Conservation (phyloP, 2,329 filamentous ascomycete genomes). For the Trichoderma sp. region DNA sequence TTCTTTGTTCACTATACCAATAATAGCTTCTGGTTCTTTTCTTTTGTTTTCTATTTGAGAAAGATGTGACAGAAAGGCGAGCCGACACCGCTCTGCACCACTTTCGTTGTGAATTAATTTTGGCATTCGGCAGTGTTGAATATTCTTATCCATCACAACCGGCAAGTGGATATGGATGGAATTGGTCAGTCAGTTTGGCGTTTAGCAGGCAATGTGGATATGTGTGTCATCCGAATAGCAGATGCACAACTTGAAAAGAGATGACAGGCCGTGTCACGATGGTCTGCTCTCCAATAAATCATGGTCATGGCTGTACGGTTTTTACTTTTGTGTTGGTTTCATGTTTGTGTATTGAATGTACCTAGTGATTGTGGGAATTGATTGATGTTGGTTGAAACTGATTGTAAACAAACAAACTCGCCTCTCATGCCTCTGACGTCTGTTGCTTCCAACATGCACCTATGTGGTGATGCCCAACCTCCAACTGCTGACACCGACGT, state of each 20-base stretch:
- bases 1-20: conserved; percentile 19
- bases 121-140: conserved; percentile 23
- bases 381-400: background rate
- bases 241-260: conserved; percentile 22
- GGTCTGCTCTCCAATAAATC: conserved; percentile 21
- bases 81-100: conserved; percentile 1
- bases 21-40: conserved; percentile 20
- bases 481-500: background rate
- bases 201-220: conserved; percentile 25
- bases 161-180: conserved; percentile 23
- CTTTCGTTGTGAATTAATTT: conserved; percentile 20
- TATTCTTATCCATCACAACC: conserved; percentile 22
- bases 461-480: background rate
- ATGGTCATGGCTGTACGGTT: conserved; percentile 21
- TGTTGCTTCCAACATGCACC: background rate
- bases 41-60: conserved; percentile 2
- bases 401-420: background rate
- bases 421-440: background rate
- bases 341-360: conserved; percentile 21
- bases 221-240: conserved; percentile 25
- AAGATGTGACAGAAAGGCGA: background rate
- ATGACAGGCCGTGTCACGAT: conserved; percentile 24
- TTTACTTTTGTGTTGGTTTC: background rate
- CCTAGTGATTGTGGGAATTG: conserved; percentile 12
- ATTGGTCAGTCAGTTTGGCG: conserved; percentile 22